A percentile compares a stretch with the other conserved stretches of the same genome.
Conservation (phyloP, 768 basidiomycete genomes). For the Amanita thiersii region DNA sequence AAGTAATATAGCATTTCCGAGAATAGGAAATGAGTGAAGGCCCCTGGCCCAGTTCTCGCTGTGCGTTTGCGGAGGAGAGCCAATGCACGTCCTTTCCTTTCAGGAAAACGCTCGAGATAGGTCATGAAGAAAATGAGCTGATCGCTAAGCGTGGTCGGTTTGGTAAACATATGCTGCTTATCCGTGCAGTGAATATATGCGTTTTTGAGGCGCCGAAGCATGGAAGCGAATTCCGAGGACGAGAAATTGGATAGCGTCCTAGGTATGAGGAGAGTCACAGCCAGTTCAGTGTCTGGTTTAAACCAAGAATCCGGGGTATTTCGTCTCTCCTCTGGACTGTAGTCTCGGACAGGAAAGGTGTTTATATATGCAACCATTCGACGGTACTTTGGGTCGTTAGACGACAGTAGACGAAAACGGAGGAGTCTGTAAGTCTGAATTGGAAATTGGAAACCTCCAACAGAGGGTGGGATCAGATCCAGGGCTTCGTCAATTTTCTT, state of each 20-base stretch:
- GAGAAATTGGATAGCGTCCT: not conserved
- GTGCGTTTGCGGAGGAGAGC: conserved; percentile 21
- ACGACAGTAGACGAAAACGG: conserved; percentile 18
- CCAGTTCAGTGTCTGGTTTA: not conserved
- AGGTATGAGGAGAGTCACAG: not conserved
- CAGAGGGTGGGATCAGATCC: conserved; percentile 30
- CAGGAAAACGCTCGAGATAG: not conserved
- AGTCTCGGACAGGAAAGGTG: too few species aligned
- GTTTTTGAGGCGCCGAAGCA: conserved; percentile 1
- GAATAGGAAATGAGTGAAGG: conserved; percentile 21
- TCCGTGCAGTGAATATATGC: not conserved
- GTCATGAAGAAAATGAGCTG: conserved; percentile 3
- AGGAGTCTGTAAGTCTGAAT: conserved; percentile 28
- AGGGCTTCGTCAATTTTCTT: conserved; percentile 34
- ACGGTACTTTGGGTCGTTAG: too few species aligned
- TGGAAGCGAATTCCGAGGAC: not conserved
- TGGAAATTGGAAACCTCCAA: conserved; percentile 22
- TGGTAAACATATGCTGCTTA: not conserved
- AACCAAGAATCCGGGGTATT: too few species aligned
- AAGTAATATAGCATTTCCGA: conserved; percentile 38
- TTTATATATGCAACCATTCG: too few species aligned
- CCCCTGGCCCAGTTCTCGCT: conserved; percentile 17
- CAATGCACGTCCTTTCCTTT: conserved; percentile 19
- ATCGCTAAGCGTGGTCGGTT: conserved; percentile 1
- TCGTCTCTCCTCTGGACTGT: too few species aligned